A percentile compares a stretch with the other conserved stretches of the same genome.
Evolutionary conservation across 805 yeast species (phyloP).

Genomic region (Blastobotrys parvus): DNA sequence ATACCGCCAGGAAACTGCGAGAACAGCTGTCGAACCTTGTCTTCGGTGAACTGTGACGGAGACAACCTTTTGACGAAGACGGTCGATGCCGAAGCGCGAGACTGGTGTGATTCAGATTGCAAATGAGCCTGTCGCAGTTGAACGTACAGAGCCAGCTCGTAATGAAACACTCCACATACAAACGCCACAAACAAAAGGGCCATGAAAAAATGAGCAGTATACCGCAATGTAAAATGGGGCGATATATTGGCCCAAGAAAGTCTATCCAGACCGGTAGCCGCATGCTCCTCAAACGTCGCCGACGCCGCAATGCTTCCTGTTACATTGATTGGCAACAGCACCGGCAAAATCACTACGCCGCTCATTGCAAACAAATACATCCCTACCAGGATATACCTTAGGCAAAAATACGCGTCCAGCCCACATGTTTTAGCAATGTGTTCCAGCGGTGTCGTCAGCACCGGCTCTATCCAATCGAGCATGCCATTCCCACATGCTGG

Average conservation of each 20-base stretch:
- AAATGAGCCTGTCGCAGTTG: constrained; percentile 40
- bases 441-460: constrained; percentile 33
- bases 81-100: constrained; percentile 35
- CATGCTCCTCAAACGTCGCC: constrained; percentile 6
- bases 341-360: constrained; percentile 47
- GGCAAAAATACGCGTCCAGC: constrained; percentile 65
- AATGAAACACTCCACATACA: constrained; percentile 47
- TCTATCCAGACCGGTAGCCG: constrained; percentile 48
- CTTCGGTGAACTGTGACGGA: constrained; percentile 42
- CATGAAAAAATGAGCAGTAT: constrained; percentile 53
- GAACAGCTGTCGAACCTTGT: constrained; percentile 47
- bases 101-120: constrained; percentile 18
- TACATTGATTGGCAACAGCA: constrained; percentile 57
- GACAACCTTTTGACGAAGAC: constrained; percentile 62
- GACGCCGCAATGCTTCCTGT: constrained; percentile 28
- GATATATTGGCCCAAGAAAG: constrained; percentile 68
- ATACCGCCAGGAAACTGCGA: constrained; percentile 46
- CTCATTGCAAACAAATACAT: constrained; percentile 43
- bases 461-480: constrained; percentile 50
- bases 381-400: constrained; percentile 50
- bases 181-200: constrained; percentile 45
- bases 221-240: constrained; percentile 39
- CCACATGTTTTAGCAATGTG: constrained; percentile 44
- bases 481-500: constrained; percentile 28
- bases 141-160: constrained; percentile 48